Base-by-base conservation (phyloP, 2,329 filamentous ascomycete species). In the Graphilbum sp. region DNA sequence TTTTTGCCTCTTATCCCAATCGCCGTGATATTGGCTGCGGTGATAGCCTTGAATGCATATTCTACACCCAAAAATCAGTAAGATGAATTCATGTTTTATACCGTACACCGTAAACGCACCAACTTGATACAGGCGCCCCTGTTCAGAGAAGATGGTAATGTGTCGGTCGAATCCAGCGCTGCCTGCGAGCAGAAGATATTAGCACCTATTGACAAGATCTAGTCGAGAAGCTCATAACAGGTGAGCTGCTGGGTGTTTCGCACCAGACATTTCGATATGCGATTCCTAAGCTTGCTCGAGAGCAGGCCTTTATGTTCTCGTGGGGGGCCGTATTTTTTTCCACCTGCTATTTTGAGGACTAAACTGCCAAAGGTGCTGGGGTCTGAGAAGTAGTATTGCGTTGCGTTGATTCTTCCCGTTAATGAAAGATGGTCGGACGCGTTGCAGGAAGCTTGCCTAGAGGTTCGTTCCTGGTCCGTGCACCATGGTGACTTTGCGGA, bases 11-110 rank as follows among this genome's bases (percentile, higher is more conserved):
- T 75, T 50, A 98, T 76, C 51, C 90, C 90, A 59, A 98, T 75
- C 44, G 90, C 90, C 70, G 93, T 98, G 67, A 98, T 96, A 63
- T 96, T 96, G 50, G 90, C 90, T 44, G 90, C 88, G 50, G 90
- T 98, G 64, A 98, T 98, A 42, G 90, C 90, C 69, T 98, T 98
- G 78, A 98, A 98, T 52, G 90, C 90, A 88, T 98, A 98, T 72
- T 98, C 90, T 58, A 19, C 17, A 6, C 6, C 20, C 15, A 11
- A 11, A 15, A 8, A 19, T 37, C 19, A 37, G 35, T 20, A 2
- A 37, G 43, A 30, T n/a, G n/a, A n/a, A n/a, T n/a, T n/a, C n/a
- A n/a, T n/a, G n/a, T n/a, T n/a, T n/a, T n/a, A n/a, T n/a, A n/a
- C n/a, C n/a, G 13, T 19, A 23, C 20, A 4, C 9, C 11, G 11